These are phyloP conservation scores for Pichia rugopelliculosa DNA, from an alignment of 805 yeast genomes.

Conservation along the genomic window DNA sequence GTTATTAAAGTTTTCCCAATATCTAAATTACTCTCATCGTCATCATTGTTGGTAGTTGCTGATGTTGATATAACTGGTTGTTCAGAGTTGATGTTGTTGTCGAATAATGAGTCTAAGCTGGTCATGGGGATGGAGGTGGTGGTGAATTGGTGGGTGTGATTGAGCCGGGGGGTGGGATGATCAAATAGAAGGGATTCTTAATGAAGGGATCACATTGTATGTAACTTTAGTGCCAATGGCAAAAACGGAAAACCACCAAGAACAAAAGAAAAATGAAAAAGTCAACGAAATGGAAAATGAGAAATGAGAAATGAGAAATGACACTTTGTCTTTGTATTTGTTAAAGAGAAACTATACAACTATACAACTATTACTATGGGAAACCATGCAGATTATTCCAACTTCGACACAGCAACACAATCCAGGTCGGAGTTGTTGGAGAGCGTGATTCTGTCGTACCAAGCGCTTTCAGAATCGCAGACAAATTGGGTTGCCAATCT, in stretches of 20 bases:
- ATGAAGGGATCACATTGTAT: too few species aligned
- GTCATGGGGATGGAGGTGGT: constrained; percentile 6
- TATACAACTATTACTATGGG: constrained; percentile 5
- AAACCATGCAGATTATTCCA: constrained; percentile 72
- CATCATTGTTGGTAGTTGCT: not conserved
- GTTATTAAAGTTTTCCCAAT: constrained; percentile 27
- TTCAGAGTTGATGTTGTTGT: constrained; percentile 23
- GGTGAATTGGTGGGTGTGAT: not conserved
- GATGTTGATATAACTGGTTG: constrained; percentile 2
- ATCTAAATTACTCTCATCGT: not conserved
- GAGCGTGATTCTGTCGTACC: constrained; percentile 50
- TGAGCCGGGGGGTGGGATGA: not conserved
- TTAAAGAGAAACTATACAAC: too few species aligned
- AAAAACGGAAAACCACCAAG: not conserved
- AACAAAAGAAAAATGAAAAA: not conserved
- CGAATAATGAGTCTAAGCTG: constrained; percentile 29
- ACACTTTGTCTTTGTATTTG: too few species aligned
- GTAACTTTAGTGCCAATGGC: too few species aligned
- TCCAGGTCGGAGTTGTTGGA: constrained; percentile 43
- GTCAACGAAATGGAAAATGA: not conserved
- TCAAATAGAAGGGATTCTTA: not conserved
- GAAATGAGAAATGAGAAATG: not conserved
- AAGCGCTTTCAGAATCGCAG: constrained; percentile 56
- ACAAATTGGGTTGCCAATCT: constrained; percentile 84
- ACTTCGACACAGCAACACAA: constrained; percentile 31